Percentiles rank a stretch among this genome's conserved stretches.
Evolutionary conservation across 1,139 yeast genomes (phyloP).

Genomic region (Blastobotrys ciferrii): DNA sequence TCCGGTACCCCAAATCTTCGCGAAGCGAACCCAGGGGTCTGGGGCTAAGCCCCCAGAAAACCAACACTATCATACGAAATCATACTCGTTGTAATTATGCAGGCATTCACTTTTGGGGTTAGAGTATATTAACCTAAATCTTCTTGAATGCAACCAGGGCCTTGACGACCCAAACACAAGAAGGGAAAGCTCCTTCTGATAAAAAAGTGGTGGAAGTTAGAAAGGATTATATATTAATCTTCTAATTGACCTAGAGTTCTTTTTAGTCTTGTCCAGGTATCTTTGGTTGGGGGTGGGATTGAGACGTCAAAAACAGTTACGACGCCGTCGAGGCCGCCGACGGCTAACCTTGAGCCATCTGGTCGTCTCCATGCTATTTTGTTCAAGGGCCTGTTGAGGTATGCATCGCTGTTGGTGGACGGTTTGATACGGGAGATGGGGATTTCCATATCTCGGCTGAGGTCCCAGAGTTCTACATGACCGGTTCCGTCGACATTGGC

Average conservation of each 20-base stretch:
- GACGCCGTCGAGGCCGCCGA: constrained; percentile 39
- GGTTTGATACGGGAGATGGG: constrained; percentile 40
- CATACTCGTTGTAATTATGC: too few species aligned
- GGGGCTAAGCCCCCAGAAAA: too few species aligned
- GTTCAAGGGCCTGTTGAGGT: constrained; percentile 29
- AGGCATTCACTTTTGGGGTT: neutral
- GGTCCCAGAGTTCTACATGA: constrained; percentile 56
- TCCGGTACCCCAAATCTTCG: too few species aligned
- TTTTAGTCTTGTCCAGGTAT: constrained; percentile 25
- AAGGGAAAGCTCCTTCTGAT: too few species aligned
- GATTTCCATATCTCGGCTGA: constrained; percentile 41
- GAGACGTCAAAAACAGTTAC: constrained; percentile 33
- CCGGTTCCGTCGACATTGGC: constrained; percentile 50
- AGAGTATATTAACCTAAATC: too few species aligned
- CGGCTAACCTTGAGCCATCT: constrained; percentile 33
- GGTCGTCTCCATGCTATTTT: constrained; percentile 32
- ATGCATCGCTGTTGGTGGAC: constrained; percentile 8
- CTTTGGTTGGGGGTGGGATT: constrained; percentile 12
- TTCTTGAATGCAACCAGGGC: too few species aligned
- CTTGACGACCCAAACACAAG: too few species aligned
- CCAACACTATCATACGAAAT: too few species aligned
- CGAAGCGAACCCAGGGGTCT: too few species aligned
- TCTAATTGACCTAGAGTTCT: constrained; percentile 17
- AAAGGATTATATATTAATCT: neutral
- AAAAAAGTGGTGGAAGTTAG: too few species aligned